These are phyloP conservation scores for Cryphonectria radicalis DNA, from an alignment of 2,329 filamentous ascomycete species.

Conservation along the genomic window DNA sequence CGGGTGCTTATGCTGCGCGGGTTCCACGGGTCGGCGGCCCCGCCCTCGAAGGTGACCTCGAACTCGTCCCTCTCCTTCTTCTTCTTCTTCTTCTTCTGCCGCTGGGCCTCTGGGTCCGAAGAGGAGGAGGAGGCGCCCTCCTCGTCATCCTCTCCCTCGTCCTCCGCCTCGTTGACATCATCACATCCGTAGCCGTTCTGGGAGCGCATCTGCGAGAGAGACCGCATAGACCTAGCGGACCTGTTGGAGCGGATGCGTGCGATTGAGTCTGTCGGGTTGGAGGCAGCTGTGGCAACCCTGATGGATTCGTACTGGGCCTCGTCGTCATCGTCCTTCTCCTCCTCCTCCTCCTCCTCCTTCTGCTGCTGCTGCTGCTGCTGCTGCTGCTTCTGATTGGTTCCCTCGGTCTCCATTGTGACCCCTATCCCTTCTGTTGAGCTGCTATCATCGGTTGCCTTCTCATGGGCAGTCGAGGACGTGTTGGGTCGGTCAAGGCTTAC, in stretches of 20 bases:
- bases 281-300: slow-evolving; percentile 28
- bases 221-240: slow-evolving; percentile 23
- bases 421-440: slow-evolving; percentile 14
- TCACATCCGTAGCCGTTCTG: slow-evolving; percentile 51
- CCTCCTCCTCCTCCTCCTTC: background rate
- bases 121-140: background rate
- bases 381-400: background rate
- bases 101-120: slow-evolving; percentile 7
- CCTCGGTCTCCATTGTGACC: slow-evolving; percentile 20
- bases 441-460: slow-evolving; percentile 28
- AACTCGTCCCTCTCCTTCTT: slow-evolving; percentile 46
- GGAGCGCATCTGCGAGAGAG: slow-evolving; percentile 42
- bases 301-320: slow-evolving; percentile 35
- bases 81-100: slow-evolving; percentile 38
- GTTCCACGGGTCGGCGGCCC: slow-evolving; percentile 71
- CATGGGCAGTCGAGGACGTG: slow-evolving; percentile 13
- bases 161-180: slow-evolving; percentile 33
- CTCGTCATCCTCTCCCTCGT: slow-evolving; percentile 24
- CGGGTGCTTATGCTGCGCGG: slow-evolving; percentile 69
- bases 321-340: background rate
- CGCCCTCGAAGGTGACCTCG: slow-evolving; percentile 73
- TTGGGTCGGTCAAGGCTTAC: slow-evolving; percentile 3
- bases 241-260: slow-evolving; percentile 21
- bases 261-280: slow-evolving; percentile 19
- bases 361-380: background rate